These are phyloP conservation scores for Ceratocystis albifundus DNA, from an alignment of 2,329 filamentous ascomycete species.

Conservation along the genomic window DNA sequence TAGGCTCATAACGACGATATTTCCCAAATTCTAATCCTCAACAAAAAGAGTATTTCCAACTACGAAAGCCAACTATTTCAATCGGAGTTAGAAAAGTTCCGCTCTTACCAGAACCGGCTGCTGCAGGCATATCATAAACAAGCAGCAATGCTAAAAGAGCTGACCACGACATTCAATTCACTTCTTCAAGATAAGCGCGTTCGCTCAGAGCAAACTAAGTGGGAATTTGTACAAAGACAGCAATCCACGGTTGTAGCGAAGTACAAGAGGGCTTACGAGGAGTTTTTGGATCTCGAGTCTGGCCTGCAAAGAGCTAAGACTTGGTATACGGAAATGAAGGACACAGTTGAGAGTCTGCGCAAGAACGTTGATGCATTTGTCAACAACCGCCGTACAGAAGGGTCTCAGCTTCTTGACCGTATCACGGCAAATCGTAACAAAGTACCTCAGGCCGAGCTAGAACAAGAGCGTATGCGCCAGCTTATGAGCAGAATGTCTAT, in stretches of 20 bases:
- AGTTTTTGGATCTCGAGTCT: conserved; percentile 78
- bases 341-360: conserved; percentile 79
- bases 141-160: conserved; percentile 82
- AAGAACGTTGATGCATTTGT: conserved; percentile 98
- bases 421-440: conserved; percentile 58
- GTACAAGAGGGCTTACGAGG: conserved; percentile 85
- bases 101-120: conserved; percentile 80
- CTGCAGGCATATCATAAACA: conserved; percentile 94
- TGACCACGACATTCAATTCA: conserved; percentile 75
- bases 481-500: conserved; percentile 95
- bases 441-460: conserved; percentile 58
- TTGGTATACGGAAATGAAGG: conserved; percentile 93
- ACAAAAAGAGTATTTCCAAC: conserved; percentile 91
- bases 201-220: conserved; percentile 85
- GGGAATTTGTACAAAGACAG: conserved; percentile 77
- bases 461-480: conserved; percentile 74
- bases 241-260: conserved; percentile 67
- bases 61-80: conserved; percentile 90
- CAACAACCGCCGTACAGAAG: conserved; percentile 83
- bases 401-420: conserved; percentile 73
- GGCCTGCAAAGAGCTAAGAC: conserved; percentile 78
- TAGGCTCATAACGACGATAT: conserved; percentile 95
- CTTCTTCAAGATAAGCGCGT: conserved; percentile 90
- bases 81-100: conserved; percentile 93
- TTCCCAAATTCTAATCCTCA: conserved; percentile 89